Evolutionary conservation across 78 protist species (phyloP), one percentile per base, ranked within the genome.

Genomic region (Acrasis kona): DNA sequence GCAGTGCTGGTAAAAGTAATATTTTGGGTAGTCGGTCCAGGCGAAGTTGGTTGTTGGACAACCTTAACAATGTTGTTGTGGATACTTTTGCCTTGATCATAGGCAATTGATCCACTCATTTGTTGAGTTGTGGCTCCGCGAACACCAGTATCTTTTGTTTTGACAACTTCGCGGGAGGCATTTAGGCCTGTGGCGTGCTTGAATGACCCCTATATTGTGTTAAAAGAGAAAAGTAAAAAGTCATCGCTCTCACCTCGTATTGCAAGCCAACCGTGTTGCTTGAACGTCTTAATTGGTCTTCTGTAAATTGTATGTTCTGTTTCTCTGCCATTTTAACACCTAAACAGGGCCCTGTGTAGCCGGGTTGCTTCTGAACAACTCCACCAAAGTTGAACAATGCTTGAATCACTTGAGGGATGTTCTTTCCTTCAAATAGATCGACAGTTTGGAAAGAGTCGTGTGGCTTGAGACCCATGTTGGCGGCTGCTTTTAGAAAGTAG

Each of bases 401-500:
- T 12, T 19, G 19, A 67, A 67, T 19, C 58, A 74, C 78, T 35
- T 40, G 70, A 2, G 6, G 12, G 31, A 74, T 74, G 67, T 74
- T 74, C 74, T 86, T 82, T 27, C 29, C 78, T 80, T 86, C 90
- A 32, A 27, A 86, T 29, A 86, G 66, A 70, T 86, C 90, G 7
- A 86, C 85, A 61, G 90, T 86, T 80, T 80, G 69, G 66, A 86
- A 86, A 9, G 74, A 38, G 71, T 84, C 88, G 32, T 72, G 66
- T 19, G 70, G 67, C 6, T 84, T 76, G 30, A 86, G 84, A 58
- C 90, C 90, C 1, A 80, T 2, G 7, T n/a, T 0, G 40, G 30
- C 70, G 37, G 83, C 65, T 30, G 78, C 77, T 31, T 73, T 41
- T 27, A 86, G 58, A 29, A 61, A 86, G 9, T 10, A 38, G 40